Evolutionary conservation across 805 yeast genomes (phyloP).

Genomic region (Barnettozyma wickerhamii): DNA sequence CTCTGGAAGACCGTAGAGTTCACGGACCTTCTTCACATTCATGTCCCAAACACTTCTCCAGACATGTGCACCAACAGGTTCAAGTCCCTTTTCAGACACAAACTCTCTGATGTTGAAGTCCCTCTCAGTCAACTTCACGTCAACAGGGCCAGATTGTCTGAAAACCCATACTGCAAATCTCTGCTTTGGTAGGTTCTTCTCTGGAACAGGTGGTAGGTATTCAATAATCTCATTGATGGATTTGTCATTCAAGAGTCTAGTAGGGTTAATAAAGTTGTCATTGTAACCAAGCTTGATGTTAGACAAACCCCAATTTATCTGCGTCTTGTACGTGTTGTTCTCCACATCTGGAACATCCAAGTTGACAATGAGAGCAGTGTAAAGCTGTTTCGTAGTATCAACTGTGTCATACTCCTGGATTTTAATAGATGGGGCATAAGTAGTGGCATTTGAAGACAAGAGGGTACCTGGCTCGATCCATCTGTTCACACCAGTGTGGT

Average conservation of each 20-base stretch:
- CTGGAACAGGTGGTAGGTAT: constrained; percentile 83
- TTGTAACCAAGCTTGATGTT: constrained; percentile 59
- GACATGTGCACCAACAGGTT: constrained; percentile 87
- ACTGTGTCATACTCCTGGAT: constrained; percentile 64
- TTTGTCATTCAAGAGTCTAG: constrained; percentile 29
- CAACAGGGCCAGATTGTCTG: constrained; percentile 48
- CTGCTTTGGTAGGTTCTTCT: constrained; percentile 79
- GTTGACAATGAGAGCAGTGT: constrained; percentile 78
- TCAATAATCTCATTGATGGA: constrained; percentile 45
- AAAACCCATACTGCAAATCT: constrained; percentile 89
- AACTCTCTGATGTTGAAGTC: constrained; percentile 72
- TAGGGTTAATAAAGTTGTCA: constrained; percentile 47
- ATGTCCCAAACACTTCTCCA: constrained; percentile 88
- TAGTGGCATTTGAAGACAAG: constrained; percentile 69
- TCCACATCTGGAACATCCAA: constrained; percentile 85
- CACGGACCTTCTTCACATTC: constrained; percentile 63
- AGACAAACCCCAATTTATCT: constrained; percentile 71
- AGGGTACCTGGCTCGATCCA: constrained; percentile 78
- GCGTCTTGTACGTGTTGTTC: constrained; percentile 64
- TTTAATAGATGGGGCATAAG: constrained; percentile 71
- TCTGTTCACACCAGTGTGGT: constrained; percentile 54
- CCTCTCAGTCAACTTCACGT: constrained; percentile 28
- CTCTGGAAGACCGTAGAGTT: constrained; percentile 61
- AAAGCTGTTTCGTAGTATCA: constrained; percentile 42
- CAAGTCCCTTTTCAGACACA: constrained; percentile 47